Base-by-base conservation (phyloP, 2,329 filamentous ascomycete species). In the Neofusicoccum laricinum region DNA sequence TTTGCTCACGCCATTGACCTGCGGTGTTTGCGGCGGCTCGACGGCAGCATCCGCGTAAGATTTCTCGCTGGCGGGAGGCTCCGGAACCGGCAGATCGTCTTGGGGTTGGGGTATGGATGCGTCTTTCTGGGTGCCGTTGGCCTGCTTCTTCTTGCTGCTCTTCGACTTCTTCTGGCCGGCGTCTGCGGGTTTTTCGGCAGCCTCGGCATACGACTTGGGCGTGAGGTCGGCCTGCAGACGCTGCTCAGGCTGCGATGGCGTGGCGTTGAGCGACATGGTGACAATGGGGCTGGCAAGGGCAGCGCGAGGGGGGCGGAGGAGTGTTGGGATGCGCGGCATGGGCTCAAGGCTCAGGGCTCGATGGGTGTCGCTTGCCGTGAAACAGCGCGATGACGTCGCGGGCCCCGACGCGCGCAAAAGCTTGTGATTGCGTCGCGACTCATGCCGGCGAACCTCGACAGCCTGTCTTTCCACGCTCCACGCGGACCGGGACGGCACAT, bases 191-290 rank as follows among this genome's bases (percentile, higher is more conserved):
- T 70, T 66, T 41, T 64, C 61, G 7, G 66, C 66, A 41, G 69
- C 78, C 67, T 75, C 75, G 50, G 74, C 76, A 64, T 79, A 79
- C 30, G 75, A 78, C 66, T 79, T 82, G 66, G 76, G 77, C 17
- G 76, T 69, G 38, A 80, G 73, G 40, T 76, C 65, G 17, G 77
- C 73, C 43, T 75, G 70, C 40, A 75, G 69, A 61, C 78, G 77
- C 67, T 77, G 75, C 45, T 74, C 69, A 14, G 78, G 76, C 65
- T 72, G 72, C 46, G 78, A 75, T 25, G 78, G 78, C 68, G 80
- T 79, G 36, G 74, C 53, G 57, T 78, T 78, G 64, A 79, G 70
- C 67, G 78, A 76, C 78, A 79, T 80, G 67, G 65, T 69, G 61
- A 55, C 50, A 19, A 46, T 59, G 55, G 55, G 55, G 41, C 40